phyloP scores from a whole-genome alignment of 345 rosid genomes.

The Acer campestre region DNA sequence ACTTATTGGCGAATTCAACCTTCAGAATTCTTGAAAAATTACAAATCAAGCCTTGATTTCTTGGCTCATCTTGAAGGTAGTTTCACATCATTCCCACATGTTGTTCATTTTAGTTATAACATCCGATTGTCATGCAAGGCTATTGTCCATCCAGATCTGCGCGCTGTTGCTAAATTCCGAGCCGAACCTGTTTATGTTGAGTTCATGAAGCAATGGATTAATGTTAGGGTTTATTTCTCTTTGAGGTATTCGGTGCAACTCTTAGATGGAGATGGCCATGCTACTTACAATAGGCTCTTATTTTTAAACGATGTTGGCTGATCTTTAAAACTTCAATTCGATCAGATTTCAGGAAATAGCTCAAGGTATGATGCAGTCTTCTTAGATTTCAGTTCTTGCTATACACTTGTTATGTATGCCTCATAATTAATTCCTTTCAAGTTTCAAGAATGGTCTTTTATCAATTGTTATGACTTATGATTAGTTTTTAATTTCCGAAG shows the following conservation, averaged over 20 bases:
- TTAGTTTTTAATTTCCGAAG: too few relatives aligned
- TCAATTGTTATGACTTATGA: too few relatives aligned
- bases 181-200: conserved; percentile 65
- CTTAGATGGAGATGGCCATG: conserved; percentile 14
- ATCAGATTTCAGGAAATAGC: conserved; percentile 98
- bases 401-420: background rate
- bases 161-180: conserved; percentile 84
- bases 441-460: too few relatives aligned
- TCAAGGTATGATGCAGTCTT: conserved; percentile 48
- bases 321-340: conserved; percentile 21
- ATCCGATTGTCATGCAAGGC: conserved; percentile 57
- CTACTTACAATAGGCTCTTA: background rate
- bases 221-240: conserved; percentile 92
- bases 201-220: conserved; percentile 98
- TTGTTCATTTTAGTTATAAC: conserved; percentile 34
- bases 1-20: conserved; percentile 96
- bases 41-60: conserved; percentile 87
- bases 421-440: too few relatives aligned
- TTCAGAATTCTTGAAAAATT: conserved; percentile 82
- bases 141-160: conserved; percentile 94
- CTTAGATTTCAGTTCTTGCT: conserved; percentile 7
- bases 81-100: background rate
- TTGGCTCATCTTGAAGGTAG: conserved; percentile 92
- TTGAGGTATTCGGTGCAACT: conserved; percentile 59
- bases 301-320: conserved; percentile 5